phyloP scores from a whole-genome alignment of 1,139 yeast genomes.

The Kurtzmaniella quercitrusa region DNA sequence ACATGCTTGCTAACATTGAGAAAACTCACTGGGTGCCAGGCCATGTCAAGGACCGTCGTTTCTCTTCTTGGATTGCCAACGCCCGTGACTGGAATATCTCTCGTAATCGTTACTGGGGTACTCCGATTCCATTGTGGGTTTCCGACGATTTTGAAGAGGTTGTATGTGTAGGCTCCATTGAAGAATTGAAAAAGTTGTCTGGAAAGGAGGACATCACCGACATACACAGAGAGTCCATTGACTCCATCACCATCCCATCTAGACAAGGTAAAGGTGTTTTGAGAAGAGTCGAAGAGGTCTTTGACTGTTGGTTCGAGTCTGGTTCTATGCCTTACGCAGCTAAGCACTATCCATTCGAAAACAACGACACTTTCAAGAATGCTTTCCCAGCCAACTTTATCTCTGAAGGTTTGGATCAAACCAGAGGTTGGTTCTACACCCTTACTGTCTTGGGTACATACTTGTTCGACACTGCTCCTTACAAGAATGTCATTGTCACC shows the following conservation, averaged over 20 bases:
- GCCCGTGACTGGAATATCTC: constrained; percentile 99
- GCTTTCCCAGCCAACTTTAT: constrained; percentile 96
- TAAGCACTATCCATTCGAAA: constrained; percentile 94
- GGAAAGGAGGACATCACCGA: constrained; percentile 82
- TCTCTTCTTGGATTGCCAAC: constrained; percentile 94
- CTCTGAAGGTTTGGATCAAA: constrained; percentile 98
- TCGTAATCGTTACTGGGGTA: constrained; percentile 99
- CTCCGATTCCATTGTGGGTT: constrained; percentile 97
- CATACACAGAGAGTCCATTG: constrained; percentile 90
- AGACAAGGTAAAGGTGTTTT: constrained; percentile 81
- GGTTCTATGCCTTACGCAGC: constrained; percentile 99
- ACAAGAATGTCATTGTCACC: constrained; percentile 89
- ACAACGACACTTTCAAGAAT: constrained; percentile 58
- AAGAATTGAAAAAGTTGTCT: constrained; percentile 77
- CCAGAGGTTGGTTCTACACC: constrained; percentile 99
- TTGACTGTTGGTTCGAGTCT: constrained; percentile 99
- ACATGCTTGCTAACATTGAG: constrained; percentile 82
- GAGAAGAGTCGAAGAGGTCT: constrained; percentile 93
- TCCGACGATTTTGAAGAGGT: constrained; percentile 90
- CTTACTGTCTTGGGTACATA: constrained; percentile 95
- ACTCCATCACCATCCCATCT: constrained; percentile 92
- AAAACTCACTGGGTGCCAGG: constrained; percentile 94
- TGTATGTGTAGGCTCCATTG: constrained; percentile 88
- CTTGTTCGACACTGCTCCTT: constrained; percentile 87
- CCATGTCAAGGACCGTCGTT: constrained; percentile 87